Evolutionary conservation across 495 filamentous ascomycete genomes (phyloP), one percentile per base, ranked within the genome.

Genomic region (Tirmania nivea): DNA sequence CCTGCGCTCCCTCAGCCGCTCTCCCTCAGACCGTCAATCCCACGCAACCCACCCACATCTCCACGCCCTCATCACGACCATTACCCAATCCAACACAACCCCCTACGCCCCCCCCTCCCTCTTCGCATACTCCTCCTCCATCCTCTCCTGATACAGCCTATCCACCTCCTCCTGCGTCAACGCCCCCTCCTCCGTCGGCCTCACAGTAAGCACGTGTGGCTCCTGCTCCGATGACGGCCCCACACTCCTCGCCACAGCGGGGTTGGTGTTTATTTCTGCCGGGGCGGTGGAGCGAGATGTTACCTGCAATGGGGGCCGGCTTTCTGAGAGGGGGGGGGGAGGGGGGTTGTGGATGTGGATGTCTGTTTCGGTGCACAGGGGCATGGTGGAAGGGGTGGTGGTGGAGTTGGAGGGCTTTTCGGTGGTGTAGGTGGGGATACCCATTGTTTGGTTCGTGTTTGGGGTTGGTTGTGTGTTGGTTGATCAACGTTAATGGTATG

Each of bases 71-170:
- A 19, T 8, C 17, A 19, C 17, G 0, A 19, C 8, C 8, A 14
- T 45, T 6, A 14, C 17, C 39, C 39, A 45, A 45, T 45, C 39
- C 39, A 45, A 45, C 3, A 14, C 39, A 14, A 6, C 12, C 12
- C 12, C 35, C 63, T 61, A 83, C 34, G 80, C 78, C 39, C 81
- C 80, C 0, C 81, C 80, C 58, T 83, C 80, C 49, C 80, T 66
- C 71, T 83, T 83, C n/a, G 81, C 79, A 63, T 85, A 84, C 65
- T 85, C 80, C 42, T 84, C 81, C 69, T 82, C 78, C 56, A 83
- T 84, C n/a, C 73, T 68, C 68, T 83, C 79, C 61, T 81, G 76
- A 51, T 83, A 85, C 14, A 74, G 54, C 21, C 69, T 69, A 55
- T 81, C 78, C 2, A 75, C 78, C 60, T 78, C 76, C 53, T 74